Evolutionary conservation across 2,329 filamentous ascomycete species (phyloP).

Genomic region (Colletotrichum zoysiae): DNA sequence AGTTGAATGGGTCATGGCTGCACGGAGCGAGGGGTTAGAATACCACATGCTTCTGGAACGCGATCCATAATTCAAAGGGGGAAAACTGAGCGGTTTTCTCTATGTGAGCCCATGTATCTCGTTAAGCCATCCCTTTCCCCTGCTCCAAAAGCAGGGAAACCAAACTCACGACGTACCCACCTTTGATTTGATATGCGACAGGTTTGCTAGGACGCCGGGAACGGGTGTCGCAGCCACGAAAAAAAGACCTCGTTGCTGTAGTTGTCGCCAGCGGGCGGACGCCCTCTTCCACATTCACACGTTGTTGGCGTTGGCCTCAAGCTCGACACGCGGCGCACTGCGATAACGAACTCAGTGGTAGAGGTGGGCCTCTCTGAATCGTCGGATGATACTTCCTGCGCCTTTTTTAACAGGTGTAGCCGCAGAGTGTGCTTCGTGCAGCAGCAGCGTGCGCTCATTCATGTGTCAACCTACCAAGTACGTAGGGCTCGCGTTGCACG

Average conservation of each 20-base stretch:
- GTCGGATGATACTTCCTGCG: slow-evolving; percentile 5
- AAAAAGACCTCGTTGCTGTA: slow-evolving; percentile 4
- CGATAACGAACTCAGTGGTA: neutral
- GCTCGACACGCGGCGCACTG: slow-evolving; percentile 16
- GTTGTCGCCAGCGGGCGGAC: slow-evolving; percentile 10
- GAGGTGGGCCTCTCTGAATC: neutral
- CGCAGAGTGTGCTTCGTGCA: slow-evolving; percentile 6
- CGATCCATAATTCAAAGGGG: slow-evolving; percentile 6
- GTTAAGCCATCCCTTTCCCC: neutral
- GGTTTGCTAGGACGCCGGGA: slow-evolving; percentile 2
- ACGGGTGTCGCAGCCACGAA: slow-evolving; percentile 22
- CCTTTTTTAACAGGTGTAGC: slow-evolving; percentile 9
- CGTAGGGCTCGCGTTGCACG: slow-evolving; percentile 15
- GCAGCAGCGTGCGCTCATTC: slow-evolving; percentile 7
- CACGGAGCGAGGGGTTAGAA: slow-evolving; percentile 4
- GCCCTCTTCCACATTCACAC: slow-evolving; percentile 6
- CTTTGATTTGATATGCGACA: slow-evolving; percentile 17
- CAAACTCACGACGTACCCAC: slow-evolving; percentile 8
- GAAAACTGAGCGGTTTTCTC: neutral
- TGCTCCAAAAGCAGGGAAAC: slow-evolving; percentile 16
- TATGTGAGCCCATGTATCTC: slow-evolving; percentile 7
- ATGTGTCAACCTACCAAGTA: slow-evolving; percentile 8
- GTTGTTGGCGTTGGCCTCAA: slow-evolving; percentile 16
- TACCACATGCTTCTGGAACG: slow-evolving; percentile 20
- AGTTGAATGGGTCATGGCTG: slow-evolving; percentile 14